Conservation (phyloP, 2,329 filamentous ascomycete genomes). For the Capronia americana region DNA sequence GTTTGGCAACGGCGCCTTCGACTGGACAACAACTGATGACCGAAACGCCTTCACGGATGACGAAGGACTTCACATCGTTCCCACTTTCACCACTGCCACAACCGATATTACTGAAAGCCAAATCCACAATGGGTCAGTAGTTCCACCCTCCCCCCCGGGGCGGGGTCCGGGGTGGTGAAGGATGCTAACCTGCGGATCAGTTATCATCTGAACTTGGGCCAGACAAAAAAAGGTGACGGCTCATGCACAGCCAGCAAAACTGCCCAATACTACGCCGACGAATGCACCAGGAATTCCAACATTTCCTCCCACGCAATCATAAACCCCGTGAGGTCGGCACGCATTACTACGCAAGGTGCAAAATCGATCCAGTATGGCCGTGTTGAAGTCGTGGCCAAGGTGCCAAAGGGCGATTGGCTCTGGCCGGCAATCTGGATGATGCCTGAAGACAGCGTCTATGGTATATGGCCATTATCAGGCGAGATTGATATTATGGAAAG, state of each 20-base stretch:
- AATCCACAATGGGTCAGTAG: slow-evolving; percentile 30
- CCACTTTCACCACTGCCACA: slow-evolving; percentile 54
- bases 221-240: slow-evolving; percentile 26
- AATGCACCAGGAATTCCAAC: slow-evolving; percentile 50
- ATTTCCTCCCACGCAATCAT: slow-evolving; percentile 51
- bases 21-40: slow-evolving; percentile 60
- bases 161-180: slow-evolving; percentile 36
- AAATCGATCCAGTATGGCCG: slow-evolving; percentile 58
- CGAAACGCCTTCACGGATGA: slow-evolving; percentile 57
- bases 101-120: slow-evolving; percentile 41
- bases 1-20: slow-evolving; percentile 59
- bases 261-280: slow-evolving; percentile 28
- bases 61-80: slow-evolving; percentile 62
- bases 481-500: slow-evolving; percentile 63
- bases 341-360: slow-evolving; percentile 57
- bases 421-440: slow-evolving; percentile 62
- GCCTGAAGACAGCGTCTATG: slow-evolving; percentile 55
- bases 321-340: slow-evolving; percentile 58
- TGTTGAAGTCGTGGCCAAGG: slow-evolving; percentile 61
- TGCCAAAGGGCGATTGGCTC: slow-evolving; percentile 62
- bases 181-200: slow-evolving; percentile 35
- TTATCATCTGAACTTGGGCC: slow-evolving; percentile 51
- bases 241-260: slow-evolving; percentile 28
- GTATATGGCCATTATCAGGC: slow-evolving; percentile 59
- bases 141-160: too few species aligned